phyloP scores from a whole-genome alignment of 805 yeast genomes.

The Saturnispora quitensis region DNA sequence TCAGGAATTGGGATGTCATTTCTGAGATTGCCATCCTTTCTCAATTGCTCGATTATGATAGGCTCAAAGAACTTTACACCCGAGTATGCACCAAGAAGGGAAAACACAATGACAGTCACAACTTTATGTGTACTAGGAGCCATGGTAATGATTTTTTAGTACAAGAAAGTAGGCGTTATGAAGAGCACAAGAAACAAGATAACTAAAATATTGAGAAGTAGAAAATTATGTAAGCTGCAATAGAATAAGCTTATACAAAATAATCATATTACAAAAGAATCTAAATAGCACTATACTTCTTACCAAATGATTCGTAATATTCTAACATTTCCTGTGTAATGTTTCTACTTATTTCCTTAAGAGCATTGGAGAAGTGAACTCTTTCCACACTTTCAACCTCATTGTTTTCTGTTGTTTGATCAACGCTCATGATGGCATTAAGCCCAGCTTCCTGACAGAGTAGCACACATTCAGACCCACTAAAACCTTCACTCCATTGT shows the following conservation, averaged over 20 bases:
- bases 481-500: slow-evolving; percentile 71
- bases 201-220: background rate
- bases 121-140: slow-evolving; percentile 14
- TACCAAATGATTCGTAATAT: slow-evolving; percentile 55
- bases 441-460: slow-evolving; percentile 94
- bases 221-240: background rate
- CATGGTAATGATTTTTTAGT: slow-evolving; percentile 1
- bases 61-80: slow-evolving; percentile 71
- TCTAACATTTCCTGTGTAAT: slow-evolving; percentile 80
- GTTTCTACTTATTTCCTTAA: slow-evolving; percentile 60
- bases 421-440: slow-evolving; percentile 80
- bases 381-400: slow-evolving; percentile 22
- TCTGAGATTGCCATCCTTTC: slow-evolving; percentile 57
- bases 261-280: background rate
- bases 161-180: background rate
- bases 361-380: slow-evolving; percentile 53
- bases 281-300: slow-evolving; percentile 20
- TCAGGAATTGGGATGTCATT: slow-evolving; percentile 49
- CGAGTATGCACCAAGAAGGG: slow-evolving; percentile 36
- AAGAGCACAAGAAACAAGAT: background rate
- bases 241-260: background rate
- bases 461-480: slow-evolving; percentile 93
- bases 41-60: slow-evolving; percentile 53
- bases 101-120: slow-evolving; percentile 21
- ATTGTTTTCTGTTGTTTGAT: slow-evolving; percentile 43